Conservation (phyloP, 2,329 filamentous ascomycete genomes). For the Alternaria dauci region DNA sequence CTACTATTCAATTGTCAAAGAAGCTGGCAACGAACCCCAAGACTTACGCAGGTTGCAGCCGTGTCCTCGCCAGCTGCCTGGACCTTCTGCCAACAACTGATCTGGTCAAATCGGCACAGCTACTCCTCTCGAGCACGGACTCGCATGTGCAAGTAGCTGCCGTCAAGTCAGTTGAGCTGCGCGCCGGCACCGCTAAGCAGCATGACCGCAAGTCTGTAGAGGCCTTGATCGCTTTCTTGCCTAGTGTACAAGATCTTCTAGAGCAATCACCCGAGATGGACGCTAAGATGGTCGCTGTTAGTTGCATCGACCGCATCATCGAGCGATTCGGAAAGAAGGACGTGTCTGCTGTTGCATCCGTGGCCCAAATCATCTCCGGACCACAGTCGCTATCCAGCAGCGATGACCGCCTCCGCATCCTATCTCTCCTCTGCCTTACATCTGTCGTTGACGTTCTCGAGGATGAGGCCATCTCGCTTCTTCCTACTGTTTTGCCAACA, state of each 20-base stretch:
- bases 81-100: constrained; percentile 85
- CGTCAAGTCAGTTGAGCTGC: constrained; percentile 74
- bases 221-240: constrained; percentile 79
- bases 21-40: constrained; percentile 59
- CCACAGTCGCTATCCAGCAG: constrained; percentile 77
- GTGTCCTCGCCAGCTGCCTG: constrained; percentile 80
- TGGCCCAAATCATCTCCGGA: constrained; percentile 79
- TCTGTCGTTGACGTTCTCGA: constrained; percentile 88
- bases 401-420: constrained; percentile 76
- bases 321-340: constrained; percentile 97
- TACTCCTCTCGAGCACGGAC: constrained; percentile 78
- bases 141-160: constrained; percentile 78
- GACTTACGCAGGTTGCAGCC: constrained; percentile 61
- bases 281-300: constrained; percentile 85
- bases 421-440: constrained; percentile 87
- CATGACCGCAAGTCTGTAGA: constrained; percentile 72
- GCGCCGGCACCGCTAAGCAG: constrained; percentile 76
- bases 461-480: constrained; percentile 82
- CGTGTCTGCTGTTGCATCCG: constrained; percentile 74
- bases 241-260: constrained; percentile 79
- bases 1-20: constrained; percentile 66
- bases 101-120: constrained; percentile 87
- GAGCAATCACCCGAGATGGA: constrained; percentile 74
- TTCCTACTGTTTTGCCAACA: constrained; percentile 78
- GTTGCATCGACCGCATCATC: constrained; percentile 89